Conservation (phyloP, 495 filamentous ascomycete genomes). For the Clavariopsis aquatica region DNA sequence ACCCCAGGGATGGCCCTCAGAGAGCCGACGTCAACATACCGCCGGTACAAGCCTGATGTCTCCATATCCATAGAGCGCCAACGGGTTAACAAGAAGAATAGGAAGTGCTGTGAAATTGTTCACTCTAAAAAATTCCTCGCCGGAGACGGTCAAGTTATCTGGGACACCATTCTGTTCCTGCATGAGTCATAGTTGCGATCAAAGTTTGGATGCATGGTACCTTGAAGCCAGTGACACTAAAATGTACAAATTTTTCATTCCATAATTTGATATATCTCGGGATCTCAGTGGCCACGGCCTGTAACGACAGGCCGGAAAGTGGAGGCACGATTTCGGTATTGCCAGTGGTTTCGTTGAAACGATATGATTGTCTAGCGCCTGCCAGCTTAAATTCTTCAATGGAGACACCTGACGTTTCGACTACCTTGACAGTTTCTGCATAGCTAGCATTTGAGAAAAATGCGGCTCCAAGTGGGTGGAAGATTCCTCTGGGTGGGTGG, state of each 20-base stretch:
- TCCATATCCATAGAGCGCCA: slow-evolving; percentile 37
- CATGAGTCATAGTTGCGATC: slow-evolving; percentile 11
- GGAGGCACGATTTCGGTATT: slow-evolving; percentile 9
- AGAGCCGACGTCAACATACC: slow-evolving; percentile 22
- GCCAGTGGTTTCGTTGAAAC: slow-evolving; percentile 32
- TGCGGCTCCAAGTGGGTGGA: slow-evolving; percentile 36
- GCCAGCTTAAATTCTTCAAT: slow-evolving; percentile 24
- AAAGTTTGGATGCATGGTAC: slow-evolving; percentile 5
- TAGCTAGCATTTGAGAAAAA: slow-evolving; percentile 36
- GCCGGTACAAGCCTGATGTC: slow-evolving; percentile 33
- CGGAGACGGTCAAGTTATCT: slow-evolving; percentile 28
- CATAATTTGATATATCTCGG: slow-evolving; percentile 30
- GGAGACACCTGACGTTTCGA: slow-evolving; percentile 25
- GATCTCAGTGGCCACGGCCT: slow-evolving; percentile 13
- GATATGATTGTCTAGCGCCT: slow-evolving; percentile 20
- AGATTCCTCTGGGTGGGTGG: slow-evolving; percentile 30
- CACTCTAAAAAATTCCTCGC: slow-evolving; percentile 25
- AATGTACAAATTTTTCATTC: slow-evolving; percentile 24
- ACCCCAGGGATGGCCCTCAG: neutral
- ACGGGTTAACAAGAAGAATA: slow-evolving; percentile 26
- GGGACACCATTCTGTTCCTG: slow-evolving; percentile 36
- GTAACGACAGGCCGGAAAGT: slow-evolving; percentile 5
- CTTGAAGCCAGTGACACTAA: slow-evolving; percentile 32
- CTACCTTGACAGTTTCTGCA: slow-evolving; percentile 32
- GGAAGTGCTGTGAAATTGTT: slow-evolving; percentile 35